phyloP scores from a whole-genome alignment of 345 rosid genomes.

The Citrus maxima region DNA sequence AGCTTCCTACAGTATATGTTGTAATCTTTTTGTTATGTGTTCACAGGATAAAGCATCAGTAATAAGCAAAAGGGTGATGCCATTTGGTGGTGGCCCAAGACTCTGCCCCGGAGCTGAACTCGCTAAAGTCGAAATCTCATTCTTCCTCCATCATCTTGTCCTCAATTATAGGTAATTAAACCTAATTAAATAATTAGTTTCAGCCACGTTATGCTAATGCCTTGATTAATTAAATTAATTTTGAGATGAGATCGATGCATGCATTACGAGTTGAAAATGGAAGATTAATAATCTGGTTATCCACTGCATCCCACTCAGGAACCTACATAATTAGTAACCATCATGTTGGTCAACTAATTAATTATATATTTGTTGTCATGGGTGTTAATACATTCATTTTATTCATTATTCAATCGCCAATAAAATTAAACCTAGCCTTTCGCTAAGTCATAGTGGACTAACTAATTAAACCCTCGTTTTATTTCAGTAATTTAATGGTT shows the following conservation, averaged over 20 bases:
- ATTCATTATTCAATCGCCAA: not conserved
- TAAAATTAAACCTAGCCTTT: not conserved
- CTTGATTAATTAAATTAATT: not conserved
- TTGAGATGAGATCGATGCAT: not conserved
- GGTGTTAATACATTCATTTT: not conserved
- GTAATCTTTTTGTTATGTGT: not conserved
- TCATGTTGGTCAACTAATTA: not conserved
- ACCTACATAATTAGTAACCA: conserved; percentile 19
- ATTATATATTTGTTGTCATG: no score
- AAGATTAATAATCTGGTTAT: not conserved
- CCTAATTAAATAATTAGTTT: not conserved
- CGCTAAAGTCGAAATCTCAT: conserved; percentile 64
- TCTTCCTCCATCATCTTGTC: conserved; percentile 92
- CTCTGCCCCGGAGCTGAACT: conserved; percentile 86
- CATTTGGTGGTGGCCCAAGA: conserved; percentile 87
- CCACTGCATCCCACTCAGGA: conserved; percentile 26
- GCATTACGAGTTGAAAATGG: not conserved
- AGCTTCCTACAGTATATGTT: no score
- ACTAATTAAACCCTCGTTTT: not conserved
- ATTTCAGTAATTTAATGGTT: not conserved
- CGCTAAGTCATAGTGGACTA: not conserved
- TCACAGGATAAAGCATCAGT: conserved; percentile 46
- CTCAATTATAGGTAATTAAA: conserved; percentile 53
- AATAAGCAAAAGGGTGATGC: conserved; percentile 53
- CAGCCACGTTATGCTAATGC: not conserved